Conservation (phyloP, 2,329 filamentous ascomycete genomes). For the Venturia aucupariae region DNA sequence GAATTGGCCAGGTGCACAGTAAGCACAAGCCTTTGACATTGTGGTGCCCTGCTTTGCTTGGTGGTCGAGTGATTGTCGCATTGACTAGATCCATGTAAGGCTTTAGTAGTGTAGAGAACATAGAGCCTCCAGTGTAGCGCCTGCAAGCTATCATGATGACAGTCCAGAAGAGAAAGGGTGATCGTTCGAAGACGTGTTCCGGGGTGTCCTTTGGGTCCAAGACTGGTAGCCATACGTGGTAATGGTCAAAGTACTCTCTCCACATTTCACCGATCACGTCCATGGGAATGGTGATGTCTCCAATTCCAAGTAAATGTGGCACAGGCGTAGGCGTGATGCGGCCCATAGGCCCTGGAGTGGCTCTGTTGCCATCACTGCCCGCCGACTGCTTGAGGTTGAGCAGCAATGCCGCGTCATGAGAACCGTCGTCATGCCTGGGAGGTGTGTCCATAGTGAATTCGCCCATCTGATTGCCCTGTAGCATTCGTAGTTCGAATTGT, state of each 20-base stretch:
- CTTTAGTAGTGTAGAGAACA: constrained; percentile 57
- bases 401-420: constrained; percentile 58
- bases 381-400: constrained; percentile 51
- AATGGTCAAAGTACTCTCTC: constrained; percentile 63
- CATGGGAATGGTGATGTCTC: constrained; percentile 36
- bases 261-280: constrained; percentile 49
- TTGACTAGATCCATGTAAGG: constrained; percentile 63
- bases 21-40: constrained; percentile 74
- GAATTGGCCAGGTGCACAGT: constrained; percentile 72
- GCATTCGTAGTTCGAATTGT: not conserved
- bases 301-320: constrained; percentile 41
- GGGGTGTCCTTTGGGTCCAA: constrained; percentile 59
- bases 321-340: constrained; percentile 25
- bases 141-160: constrained; percentile 67
- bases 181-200: constrained; percentile 67
- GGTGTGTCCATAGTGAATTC: constrained; percentile 7
- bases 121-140: constrained; percentile 55
- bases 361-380: constrained; percentile 6
- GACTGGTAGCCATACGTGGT: constrained; percentile 71
- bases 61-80: constrained; percentile 67
- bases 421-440: constrained; percentile 32
- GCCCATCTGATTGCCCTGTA: constrained; percentile 8
- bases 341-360: constrained; percentile 24
- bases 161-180: constrained; percentile 77
- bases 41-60: constrained; percentile 51